Conservation (phyloP, 805 yeast species). For the Candida broadrunensis region DNA sequence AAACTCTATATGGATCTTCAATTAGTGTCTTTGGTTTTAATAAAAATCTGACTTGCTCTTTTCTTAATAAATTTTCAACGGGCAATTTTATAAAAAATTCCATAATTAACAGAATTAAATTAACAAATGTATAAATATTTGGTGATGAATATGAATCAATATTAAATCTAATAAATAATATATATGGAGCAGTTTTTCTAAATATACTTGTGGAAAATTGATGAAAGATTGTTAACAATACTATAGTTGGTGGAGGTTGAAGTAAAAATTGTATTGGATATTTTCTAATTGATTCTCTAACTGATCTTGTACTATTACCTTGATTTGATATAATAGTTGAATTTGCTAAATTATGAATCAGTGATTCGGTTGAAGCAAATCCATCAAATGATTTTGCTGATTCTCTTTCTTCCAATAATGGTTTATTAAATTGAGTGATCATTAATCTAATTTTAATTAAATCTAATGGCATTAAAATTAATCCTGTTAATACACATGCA, state of each 20-base stretch:
- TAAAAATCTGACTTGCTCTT: constrained; percentile 76
- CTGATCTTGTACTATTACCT: constrained; percentile 50
- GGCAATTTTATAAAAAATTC: constrained; percentile 81
- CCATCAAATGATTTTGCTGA: not conserved
- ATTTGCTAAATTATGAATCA: not conserved
- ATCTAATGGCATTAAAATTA: constrained; percentile 76
- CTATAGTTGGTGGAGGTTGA: constrained; percentile 47
- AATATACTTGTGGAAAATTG: constrained; percentile 59
- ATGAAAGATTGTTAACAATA: constrained; percentile 53
- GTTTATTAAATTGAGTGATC: constrained; percentile 56
- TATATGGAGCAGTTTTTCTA: constrained; percentile 63
- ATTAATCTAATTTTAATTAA: constrained; percentile 75
- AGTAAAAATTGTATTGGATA: constrained; percentile 58
- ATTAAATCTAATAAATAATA: constrained; percentile 57
- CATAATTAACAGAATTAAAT: constrained; percentile 56
- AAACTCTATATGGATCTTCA: constrained; percentile 33
- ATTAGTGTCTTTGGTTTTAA: constrained; percentile 33
- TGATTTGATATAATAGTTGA: not conserved
- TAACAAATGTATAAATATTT: constrained; percentile 52
- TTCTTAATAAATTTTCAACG: constrained; percentile 76
- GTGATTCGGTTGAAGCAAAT: not conserved
- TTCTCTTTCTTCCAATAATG: constrained; percentile 7
- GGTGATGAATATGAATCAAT: constrained; percentile 68
- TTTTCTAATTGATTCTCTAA: constrained; percentile 60
- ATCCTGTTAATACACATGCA: constrained; percentile 70